Conservation (phyloP, 768 basidiomycete species). For the Boletus tylopilopsis region DNA sequence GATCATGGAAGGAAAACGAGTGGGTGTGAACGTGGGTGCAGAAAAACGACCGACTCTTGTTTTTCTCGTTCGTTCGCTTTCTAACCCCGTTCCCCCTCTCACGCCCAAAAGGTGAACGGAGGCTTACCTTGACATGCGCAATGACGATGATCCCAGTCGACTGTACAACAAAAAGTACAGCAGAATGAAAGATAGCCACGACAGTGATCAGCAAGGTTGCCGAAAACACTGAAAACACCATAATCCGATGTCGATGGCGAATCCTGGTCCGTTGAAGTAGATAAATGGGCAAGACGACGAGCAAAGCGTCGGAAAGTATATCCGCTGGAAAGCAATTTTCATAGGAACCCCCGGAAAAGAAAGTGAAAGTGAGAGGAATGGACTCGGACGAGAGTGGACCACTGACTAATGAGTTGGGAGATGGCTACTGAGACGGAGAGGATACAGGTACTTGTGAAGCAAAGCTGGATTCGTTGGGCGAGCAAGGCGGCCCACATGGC, state of each 20-base stretch:
- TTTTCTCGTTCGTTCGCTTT: neutral
- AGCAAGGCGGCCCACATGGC: constrained; percentile 25
- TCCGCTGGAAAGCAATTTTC: constrained; percentile 11
- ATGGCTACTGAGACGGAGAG: constrained; percentile 7
- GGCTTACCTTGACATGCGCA: constrained; percentile 22
- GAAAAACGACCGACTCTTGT: too few relatives aligned
- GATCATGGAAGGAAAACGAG: too few relatives aligned
- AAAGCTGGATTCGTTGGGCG: constrained; percentile 13
- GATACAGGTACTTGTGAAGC: neutral
- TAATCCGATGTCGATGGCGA: constrained; percentile 8
- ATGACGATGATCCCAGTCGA: constrained; percentile 13
- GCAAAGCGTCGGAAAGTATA: constrained; percentile 13
- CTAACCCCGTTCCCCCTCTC: too few relatives aligned
- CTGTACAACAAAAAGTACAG: neutral
- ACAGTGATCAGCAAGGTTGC: constrained; percentile 17
- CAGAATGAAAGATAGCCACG: constrained; percentile 18
- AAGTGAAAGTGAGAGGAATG: neutral
- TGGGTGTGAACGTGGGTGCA: too few relatives aligned
- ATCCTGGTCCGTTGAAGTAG: constrained; percentile 8
- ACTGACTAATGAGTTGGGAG: constrained; percentile 22
- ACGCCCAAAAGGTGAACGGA: neutral
- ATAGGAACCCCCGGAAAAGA: neutral
- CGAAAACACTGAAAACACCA: constrained; percentile 18
- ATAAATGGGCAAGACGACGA: constrained; percentile 18
- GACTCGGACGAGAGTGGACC: neutral